These are phyloP conservation scores for Tarenaya hassleriana DNA, from an alignment of 345 rosid species.

Conservation along the genomic window DNA sequence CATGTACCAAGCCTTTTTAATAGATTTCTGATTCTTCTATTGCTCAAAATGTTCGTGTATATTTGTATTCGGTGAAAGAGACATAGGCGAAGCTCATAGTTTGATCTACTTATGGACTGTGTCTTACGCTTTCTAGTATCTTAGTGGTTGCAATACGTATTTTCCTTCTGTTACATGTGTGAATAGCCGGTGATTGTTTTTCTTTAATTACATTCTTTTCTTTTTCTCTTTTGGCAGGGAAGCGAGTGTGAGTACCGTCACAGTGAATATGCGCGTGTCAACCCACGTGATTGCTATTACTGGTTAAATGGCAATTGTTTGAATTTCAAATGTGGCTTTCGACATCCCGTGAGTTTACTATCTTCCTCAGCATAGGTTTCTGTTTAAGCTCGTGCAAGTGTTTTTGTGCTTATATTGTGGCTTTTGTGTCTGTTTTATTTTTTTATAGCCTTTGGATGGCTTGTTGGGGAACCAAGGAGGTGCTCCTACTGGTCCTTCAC, in stretches of 20 bases:
- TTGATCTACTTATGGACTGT: background rate
- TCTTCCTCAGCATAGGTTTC: background rate
- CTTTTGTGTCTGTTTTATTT: background rate
- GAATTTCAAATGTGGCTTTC: slow-evolving; percentile 86
- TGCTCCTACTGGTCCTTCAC: slow-evolving; percentile 37
- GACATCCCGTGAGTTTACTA: slow-evolving; percentile 79
- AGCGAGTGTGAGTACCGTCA: slow-evolving; percentile 94
- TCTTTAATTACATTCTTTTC: background rate
- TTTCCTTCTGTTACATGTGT: no score
- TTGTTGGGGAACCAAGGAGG: slow-evolving; percentile 59
- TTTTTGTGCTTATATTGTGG: slow-evolving; percentile 15
- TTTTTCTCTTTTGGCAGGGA: slow-evolving; percentile 45
- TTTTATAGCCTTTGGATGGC: slow-evolving; percentile 87
- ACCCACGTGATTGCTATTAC: slow-evolving; percentile 89
- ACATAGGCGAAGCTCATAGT: no score
- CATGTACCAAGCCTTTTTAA: no score
- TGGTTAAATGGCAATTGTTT: slow-evolving; percentile 91
- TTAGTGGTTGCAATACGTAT: background rate
- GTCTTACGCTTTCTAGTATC: background rate
- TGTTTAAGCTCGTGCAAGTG: background rate
- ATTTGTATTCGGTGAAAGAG: no score
- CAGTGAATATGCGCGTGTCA: slow-evolving; percentile 88
- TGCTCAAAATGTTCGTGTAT: no score
- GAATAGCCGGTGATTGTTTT: no score
- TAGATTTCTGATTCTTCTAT: no score